These are phyloP conservation scores for Lactarius pseudohatsudake DNA, from an alignment of 768 basidiomycete genomes.

Conservation along the genomic window DNA sequence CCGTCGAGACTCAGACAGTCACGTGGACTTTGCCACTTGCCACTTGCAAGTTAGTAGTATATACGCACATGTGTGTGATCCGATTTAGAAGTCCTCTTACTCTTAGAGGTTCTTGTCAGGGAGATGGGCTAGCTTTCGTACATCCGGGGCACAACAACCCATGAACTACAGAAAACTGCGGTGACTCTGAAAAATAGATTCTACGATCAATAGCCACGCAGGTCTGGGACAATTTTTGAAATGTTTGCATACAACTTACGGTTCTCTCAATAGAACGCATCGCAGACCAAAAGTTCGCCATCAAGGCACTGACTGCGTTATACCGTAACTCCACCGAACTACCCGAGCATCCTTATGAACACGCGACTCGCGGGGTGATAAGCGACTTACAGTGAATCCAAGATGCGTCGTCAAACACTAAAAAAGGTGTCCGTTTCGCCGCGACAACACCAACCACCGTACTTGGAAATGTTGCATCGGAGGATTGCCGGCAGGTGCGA, in stretches of 20 bases:
- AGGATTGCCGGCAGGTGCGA: conserved; percentile 52
- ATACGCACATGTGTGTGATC: too few species aligned
- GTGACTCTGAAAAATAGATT: background rate
- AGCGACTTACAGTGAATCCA: conserved; percentile 49
- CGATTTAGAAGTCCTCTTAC: too few species aligned
- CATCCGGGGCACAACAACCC: background rate
- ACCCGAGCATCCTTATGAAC: conserved; percentile 63
- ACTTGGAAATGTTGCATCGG: conserved; percentile 59
- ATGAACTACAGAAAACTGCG: background rate
- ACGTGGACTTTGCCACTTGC: too few species aligned
- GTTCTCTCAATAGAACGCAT: conserved; percentile 63
- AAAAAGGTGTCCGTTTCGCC: conserved; percentile 64
- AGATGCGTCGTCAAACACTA: conserved; percentile 65
- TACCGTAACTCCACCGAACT: conserved; percentile 79
- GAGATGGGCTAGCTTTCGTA: background rate
- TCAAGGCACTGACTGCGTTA: conserved; percentile 66
- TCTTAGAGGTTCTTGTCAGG: background rate
- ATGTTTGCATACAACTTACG: conserved; percentile 13
- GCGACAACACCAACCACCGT: conserved; percentile 83
- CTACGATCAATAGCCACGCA: conserved; percentile 31
- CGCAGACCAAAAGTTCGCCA: conserved; percentile 76
- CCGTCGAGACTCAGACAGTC: conserved; percentile 28
- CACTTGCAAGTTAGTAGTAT: too few species aligned
- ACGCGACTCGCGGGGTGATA: conserved; percentile 37
- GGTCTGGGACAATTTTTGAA: conserved; percentile 37